Evolutionary conservation across 768 basidiomycete species (phyloP), one percentile per base, ranked within the genome.

Genomic region (Leccinum longicurvipes): DNA sequence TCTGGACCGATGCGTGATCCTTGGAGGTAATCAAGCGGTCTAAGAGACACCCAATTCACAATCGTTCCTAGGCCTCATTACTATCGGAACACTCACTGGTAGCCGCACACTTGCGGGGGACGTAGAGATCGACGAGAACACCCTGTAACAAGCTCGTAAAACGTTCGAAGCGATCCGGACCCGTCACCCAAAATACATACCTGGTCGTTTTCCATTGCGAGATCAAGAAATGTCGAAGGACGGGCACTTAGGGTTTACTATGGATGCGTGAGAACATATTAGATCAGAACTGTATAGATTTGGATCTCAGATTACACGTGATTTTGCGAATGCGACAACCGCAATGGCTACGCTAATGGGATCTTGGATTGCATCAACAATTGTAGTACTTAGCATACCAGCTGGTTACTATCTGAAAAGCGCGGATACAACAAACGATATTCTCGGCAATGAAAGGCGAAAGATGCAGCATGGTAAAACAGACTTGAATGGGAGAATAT

Each of bases 51-150:
- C 6, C 31, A 19, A 27, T 55, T 50, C 25, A 32, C 39, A 53
- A n/a, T 52, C 47, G 28, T 45, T 39, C 31, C 54, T 23, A 17
- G 10, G 31, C 25, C 45, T 14, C 27, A 29, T 46, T 47, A 24
- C 14, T 28, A 17, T 32, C 29, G 36, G 31, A 57, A 57, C 56
- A 84, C 91, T 72, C 71, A 97, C 94, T 95, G 67, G 94, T 96
- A 53, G 95, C 94, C 72, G 93, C 85, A 76, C 97, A 98, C 78
- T 98, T 98, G 83, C 97, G 92, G 76, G 97, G 97, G 72, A 98
- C 95, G 81, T 99, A 99, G 77, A 99, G 94, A 83, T 98, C 97
- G 72, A 99, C 97, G 75, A 99, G 95, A 73, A 91, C 82, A 78
- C 97, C 96, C 92, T 97, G 55, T 34, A 36, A 44, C 51, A 5